These are phyloP conservation scores for Pouteria campechiana DNA, from an alignment of 179 eudicot genomes.

Conservation along the genomic window DNA sequence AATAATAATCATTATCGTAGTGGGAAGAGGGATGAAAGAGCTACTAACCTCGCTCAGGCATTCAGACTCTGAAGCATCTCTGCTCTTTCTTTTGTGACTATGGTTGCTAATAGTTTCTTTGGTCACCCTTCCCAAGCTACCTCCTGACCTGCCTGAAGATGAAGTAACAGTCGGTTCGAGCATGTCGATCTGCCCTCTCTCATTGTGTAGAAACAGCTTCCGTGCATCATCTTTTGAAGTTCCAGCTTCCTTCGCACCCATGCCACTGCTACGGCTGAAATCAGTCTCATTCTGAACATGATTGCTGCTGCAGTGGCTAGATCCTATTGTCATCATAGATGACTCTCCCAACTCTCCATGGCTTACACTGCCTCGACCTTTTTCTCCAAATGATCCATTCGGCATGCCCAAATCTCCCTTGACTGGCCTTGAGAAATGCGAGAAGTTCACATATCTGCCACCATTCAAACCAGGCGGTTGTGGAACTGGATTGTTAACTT, in stretches of 20 bases:
- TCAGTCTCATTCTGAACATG: constrained; percentile 8
- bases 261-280: constrained; percentile 8
- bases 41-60: constrained; percentile 14
- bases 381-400: too few relatives aligned
- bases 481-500: background rate
- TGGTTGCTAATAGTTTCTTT: constrained; percentile 3
- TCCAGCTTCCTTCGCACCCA: background rate
- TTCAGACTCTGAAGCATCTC: constrained; percentile 10
- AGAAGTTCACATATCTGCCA: too few relatives aligned
- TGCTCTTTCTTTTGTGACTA: constrained; percentile 10
- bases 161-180: constrained; percentile 4
- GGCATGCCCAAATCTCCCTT: too few relatives aligned
- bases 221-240: background rate
- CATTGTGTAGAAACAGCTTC: background rate
- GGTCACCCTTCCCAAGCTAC: constrained; percentile 8
- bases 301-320: constrained; percentile 22
- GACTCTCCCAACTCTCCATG: background rate
- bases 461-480: too few relatives aligned
- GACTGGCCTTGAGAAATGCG: too few relatives aligned
- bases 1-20: too few relatives aligned
- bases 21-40: too few relatives aligned
- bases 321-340: constrained; percentile 9
- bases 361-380: too few relatives aligned
- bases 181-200: constrained; percentile 1
- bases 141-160: constrained; percentile 14